A percentile compares a stretch with the other conserved stretches of the same genome.
Evolutionary conservation across 1,284 basidiomycete species (phyloP).

Genomic region (Vanrija humicola): DNA sequence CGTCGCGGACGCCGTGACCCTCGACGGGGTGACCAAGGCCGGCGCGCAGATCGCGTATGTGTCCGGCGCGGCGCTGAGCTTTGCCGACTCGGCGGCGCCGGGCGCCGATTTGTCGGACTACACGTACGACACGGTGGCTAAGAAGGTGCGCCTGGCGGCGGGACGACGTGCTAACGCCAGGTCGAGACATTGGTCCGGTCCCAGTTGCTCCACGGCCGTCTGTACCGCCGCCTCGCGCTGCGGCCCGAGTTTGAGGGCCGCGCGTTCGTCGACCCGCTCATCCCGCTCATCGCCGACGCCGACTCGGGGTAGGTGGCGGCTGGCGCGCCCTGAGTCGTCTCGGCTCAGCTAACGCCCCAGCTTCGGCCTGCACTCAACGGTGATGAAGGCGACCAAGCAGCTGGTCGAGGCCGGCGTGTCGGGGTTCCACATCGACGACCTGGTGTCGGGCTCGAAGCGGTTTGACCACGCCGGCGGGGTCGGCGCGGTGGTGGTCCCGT

Average conservation of each 20-base stretch:
- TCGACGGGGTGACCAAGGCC: slow-evolving; percentile 12
- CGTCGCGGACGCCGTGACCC: slow-evolving; percentile 5
- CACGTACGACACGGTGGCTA: slow-evolving; percentile 18
- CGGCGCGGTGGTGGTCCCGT: slow-evolving; percentile 16
- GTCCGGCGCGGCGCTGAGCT: slow-evolving; percentile 4
- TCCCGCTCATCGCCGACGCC: slow-evolving; percentile 22
- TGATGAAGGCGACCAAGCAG: slow-evolving; percentile 50
- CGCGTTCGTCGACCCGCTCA: neutral
- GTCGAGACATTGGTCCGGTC: slow-evolving; percentile 9
- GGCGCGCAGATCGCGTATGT: slow-evolving; percentile 11
- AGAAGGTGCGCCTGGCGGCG: slow-evolving; percentile 7
- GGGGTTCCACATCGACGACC: slow-evolving; percentile 20
- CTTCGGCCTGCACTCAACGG: slow-evolving; percentile 16
- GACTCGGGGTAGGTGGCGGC: slow-evolving; percentile 37
- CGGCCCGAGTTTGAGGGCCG: no score
- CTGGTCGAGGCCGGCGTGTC: slow-evolving; percentile 19
- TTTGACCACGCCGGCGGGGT: slow-evolving; percentile 6
- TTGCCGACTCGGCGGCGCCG: no score
- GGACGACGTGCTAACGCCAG: no score
- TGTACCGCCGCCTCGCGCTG: neutral
- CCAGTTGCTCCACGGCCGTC: slow-evolving; percentile 13
- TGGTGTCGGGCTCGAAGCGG: slow-evolving; percentile 9
- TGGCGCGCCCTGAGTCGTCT: no score
- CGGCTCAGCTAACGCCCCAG: no score
- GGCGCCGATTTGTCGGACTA: slow-evolving; percentile 5